Conservation (phyloP, 805 yeast species). For the Wickerhamiella siamensis region DNA sequence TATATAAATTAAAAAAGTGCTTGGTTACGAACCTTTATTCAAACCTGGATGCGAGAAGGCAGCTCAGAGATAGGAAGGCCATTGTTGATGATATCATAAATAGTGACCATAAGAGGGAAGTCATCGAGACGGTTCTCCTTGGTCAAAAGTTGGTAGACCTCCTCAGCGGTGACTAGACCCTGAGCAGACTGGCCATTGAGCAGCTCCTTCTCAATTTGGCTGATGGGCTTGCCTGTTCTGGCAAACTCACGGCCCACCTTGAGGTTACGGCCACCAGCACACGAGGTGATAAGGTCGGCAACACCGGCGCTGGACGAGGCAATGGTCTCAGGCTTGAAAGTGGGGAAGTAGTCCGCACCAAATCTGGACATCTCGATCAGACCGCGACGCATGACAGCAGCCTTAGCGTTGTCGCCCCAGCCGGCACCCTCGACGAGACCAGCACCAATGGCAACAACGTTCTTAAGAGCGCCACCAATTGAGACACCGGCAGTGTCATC, state of each 20-base stretch:
- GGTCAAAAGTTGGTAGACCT: constrained; percentile 67
- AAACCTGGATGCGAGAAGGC: constrained; percentile 29
- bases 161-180: constrained; percentile 81
- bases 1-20: not conserved
- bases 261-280: constrained; percentile 95
- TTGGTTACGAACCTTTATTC: not conserved
- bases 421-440: constrained; percentile 96
- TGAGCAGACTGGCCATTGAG: constrained; percentile 95
- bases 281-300: constrained; percentile 94
- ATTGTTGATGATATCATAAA: constrained; percentile 72
- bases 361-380: constrained; percentile 78
- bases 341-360: constrained; percentile 69
- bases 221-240: constrained; percentile 57
- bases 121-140: constrained; percentile 41
- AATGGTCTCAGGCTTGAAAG: constrained; percentile 61
- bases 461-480: constrained; percentile 92
- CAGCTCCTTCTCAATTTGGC: constrained; percentile 70
- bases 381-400: constrained; percentile 95
- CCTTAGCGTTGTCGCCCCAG: constrained; percentile 98
- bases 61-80: constrained; percentile 58
- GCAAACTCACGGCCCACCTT: constrained; percentile 82
- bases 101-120: constrained; percentile 70
- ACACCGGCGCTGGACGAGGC: constrained; percentile 94
- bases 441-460: constrained; percentile 89
- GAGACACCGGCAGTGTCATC: constrained; percentile 94